Percentiles rank a stretch among this genome's conserved stretches.
Conservation (phyloP, 2,329 filamentous ascomycete genomes). For the Cadophora gregata region DNA sequence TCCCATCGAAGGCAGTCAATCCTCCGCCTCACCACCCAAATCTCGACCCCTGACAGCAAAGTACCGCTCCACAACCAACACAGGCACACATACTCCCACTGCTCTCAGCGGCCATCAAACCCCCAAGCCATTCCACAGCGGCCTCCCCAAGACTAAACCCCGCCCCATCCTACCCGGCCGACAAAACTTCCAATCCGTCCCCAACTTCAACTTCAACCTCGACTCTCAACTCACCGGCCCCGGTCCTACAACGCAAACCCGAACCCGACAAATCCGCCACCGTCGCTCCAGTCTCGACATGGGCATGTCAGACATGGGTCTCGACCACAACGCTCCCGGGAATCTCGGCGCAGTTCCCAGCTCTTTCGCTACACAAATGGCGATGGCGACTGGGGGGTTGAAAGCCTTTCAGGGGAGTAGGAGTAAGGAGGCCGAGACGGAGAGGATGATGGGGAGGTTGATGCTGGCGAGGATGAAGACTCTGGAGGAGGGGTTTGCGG, state of each 20-base stretch:
- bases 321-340: slow-evolving; percentile 67
- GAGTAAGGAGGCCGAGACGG: slow-evolving; percentile 54
- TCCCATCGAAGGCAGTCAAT: slow-evolving; percentile 57
- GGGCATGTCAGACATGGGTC: slow-evolving; percentile 74
- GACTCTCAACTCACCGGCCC: slow-evolving; percentile 26
- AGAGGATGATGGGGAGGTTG: slow-evolving; percentile 78
- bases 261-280: slow-evolving; percentile 35
- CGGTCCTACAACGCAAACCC: no score
- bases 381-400: slow-evolving; percentile 69
- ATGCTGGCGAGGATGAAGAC: slow-evolving; percentile 92
- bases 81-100: slow-evolving; percentile 36
- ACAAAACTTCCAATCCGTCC: slow-evolving; percentile 60
- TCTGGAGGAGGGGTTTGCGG: slow-evolving; percentile 86
- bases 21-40: slow-evolving; percentile 48
- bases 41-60: slow-evolving; percentile 47
- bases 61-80: slow-evolving; percentile 39
- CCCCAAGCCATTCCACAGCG: slow-evolving; percentile 43
- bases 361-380: slow-evolving; percentile 84
- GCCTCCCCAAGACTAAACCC: slow-evolving; percentile 52
- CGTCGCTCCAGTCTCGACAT: slow-evolving; percentile 67
- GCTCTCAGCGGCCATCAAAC: slow-evolving; percentile 17
- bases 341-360: slow-evolving; percentile 70
- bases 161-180: slow-evolving; percentile 61
- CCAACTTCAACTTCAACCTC: slow-evolving; percentile 57
- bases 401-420: slow-evolving; percentile 52